Evolutionary conservation across 2,329 filamentous ascomycete species (phyloP), one percentile per base, ranked within the genome.

Genomic region (Dactylellina cionopaga): DNA sequence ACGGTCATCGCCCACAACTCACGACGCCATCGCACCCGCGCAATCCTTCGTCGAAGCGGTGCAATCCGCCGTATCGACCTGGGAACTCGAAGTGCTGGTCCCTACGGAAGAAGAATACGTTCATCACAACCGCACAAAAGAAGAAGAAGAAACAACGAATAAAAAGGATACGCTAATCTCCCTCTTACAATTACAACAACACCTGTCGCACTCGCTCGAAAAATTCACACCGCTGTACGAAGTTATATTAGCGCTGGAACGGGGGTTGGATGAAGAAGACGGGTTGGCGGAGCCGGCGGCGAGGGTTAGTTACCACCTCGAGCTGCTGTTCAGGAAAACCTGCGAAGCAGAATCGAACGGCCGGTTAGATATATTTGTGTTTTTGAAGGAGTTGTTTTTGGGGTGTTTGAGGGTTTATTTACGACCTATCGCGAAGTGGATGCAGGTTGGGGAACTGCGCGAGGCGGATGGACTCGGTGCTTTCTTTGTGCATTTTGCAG

Each of bases 331-430:
- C 77, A 87, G 91, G 37, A 84, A 88, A 19, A 86, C 89, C 1
- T 89, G 87, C 68, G 82, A 86, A 55, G 85, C 89, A 0, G 92
- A 96, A 77, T 83, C 91, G 44, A 85, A 87, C 13, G 90, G 89
- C 0, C 86, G 91, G 62, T 81, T 84, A 1, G 79, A 79, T 0
- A 82, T 86, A 0, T 95, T 91, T 77, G 80, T 82, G 37, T 88
- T 86, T 37, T 82, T 95, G 3, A 87, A 87, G 1, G 82, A 82
- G 0, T 83, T 95, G 2, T 95, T 97, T 78, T 88, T 95, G 62
- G 85, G 90, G 46, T 96, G 92, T 78, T 90, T 97, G 68, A 86
- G 88, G 65, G 88, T 92, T 1, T 98, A 96, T 79, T 84, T 96
- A 35, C 88, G 88, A 37, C 91, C 92, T 0, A 89, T 97, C 44